Percentiles rank a stretch among this genome's conserved stretches.
These are phyloP conservation scores for Melampsora larici-populina DNA, from an alignment of 1,284 basidiomycete genomes.

Conservation along the genomic window DNA sequence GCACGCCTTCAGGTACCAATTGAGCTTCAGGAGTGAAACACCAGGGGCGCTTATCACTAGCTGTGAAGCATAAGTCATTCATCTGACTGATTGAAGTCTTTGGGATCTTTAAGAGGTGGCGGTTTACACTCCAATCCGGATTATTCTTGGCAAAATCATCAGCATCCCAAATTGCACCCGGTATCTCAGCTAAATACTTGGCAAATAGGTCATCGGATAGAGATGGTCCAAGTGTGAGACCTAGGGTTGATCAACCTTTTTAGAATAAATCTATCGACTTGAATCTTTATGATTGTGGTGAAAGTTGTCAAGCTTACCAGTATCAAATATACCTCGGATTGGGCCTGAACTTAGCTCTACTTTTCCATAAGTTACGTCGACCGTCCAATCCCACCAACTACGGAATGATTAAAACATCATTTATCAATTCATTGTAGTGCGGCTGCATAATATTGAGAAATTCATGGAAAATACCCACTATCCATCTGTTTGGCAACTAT, in stretches of 20 bases:
- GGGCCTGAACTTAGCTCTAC: background rate
- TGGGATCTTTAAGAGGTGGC: background rate
- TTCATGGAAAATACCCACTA: background rate
- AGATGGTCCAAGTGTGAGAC: background rate
- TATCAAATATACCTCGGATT: background rate
- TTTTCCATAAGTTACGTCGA: background rate
- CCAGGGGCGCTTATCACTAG: background rate
- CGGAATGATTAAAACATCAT: background rate
- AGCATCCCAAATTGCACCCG: background rate
- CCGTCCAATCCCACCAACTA: background rate
- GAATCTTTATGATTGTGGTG: background rate
- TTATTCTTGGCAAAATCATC: background rate
- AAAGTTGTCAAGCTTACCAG: background rate
- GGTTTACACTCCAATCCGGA: background rate
- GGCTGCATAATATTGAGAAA: background rate
- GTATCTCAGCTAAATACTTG: background rate
- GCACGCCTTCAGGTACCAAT: background rate
- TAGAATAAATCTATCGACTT: background rate
- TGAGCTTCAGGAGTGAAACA: background rate
- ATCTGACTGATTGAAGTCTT: slow-evolving; percentile 1
- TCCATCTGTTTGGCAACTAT: background rate
- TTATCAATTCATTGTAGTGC: background rate
- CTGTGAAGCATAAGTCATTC: background rate
- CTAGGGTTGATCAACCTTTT: background rate
- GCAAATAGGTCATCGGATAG: background rate